Evolutionary conservation across 768 basidiomycete species (phyloP).

Genomic region (Lactarius tabidus): DNA sequence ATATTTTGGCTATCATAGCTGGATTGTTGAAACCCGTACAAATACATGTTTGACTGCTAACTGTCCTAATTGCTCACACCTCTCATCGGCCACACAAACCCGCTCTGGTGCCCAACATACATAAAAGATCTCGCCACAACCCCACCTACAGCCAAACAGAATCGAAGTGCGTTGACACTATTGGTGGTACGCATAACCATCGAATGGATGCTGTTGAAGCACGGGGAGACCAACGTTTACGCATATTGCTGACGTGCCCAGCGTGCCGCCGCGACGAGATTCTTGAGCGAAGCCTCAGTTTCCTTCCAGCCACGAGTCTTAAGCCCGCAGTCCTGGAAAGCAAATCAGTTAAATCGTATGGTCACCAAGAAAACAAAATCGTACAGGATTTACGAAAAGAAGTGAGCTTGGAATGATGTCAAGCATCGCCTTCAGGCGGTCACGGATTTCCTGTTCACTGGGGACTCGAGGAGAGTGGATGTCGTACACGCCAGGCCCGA

Average conservation of each 20-base stretch:
- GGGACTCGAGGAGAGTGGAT: conserved; percentile 99
- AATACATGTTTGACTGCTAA: conserved; percentile 36
- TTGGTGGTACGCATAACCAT: conserved; percentile 52
- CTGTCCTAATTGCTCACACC: conserved; percentile 11
- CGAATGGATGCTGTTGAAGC: conserved; percentile 91
- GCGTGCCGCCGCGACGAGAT: conserved; percentile 87
- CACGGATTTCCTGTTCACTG: conserved; percentile 86
- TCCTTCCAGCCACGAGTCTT: conserved; percentile 99
- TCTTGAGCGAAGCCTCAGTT: conserved; percentile 83
- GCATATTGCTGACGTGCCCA: conserved; percentile 86
- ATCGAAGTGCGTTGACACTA: conserved; percentile 16
- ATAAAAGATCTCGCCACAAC: conserved; percentile 22
- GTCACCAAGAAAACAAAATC: conserved; percentile 25
- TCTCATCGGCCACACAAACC: conserved; percentile 11
- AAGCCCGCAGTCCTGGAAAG: conserved; percentile 79
- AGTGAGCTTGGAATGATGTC: conserved; percentile 74
- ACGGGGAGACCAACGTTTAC: conserved; percentile 50
- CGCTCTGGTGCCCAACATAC: conserved; percentile 20
- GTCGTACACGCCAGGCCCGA: conserved; percentile 97
- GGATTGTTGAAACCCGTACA: conserved; percentile 84
- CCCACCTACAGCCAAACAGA: conserved; percentile 18
- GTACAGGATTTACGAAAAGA: conserved; percentile 85
- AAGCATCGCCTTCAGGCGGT: conserved; percentile 83
- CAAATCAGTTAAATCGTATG: conserved; percentile 10
- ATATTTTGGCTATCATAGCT: conserved; percentile 22